phyloP scores from a whole-genome alignment of 192 early-diverging fungal species.

The Gaertneriomyces semiglobifer region DNA sequence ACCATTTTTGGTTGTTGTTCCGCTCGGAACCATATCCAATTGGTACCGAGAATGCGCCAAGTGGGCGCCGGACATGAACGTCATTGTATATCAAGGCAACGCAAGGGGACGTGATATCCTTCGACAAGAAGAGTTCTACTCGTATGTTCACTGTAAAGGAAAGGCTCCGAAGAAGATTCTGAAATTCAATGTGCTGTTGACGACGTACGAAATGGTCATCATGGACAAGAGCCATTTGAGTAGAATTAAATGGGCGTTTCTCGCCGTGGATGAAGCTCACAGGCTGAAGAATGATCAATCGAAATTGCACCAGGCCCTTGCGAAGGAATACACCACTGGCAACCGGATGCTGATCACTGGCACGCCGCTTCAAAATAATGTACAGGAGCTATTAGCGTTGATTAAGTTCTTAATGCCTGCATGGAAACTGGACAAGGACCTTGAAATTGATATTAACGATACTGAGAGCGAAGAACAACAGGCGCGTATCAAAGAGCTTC shows the following conservation, averaged over 20 bases:
- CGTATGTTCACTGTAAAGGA: constrained; percentile 22
- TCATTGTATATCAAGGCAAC: constrained; percentile 86
- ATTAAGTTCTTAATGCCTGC: constrained; percentile 93
- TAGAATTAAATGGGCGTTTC: constrained; percentile 83
- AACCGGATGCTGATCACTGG: constrained; percentile 96
- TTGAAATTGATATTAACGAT: constrained; percentile 72
- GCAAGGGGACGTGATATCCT: constrained; percentile 75
- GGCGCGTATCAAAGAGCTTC: constrained; percentile 80
- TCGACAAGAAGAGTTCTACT: constrained; percentile 92
- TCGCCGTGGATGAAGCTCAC: constrained; percentile 98
- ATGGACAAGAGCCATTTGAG: constrained; percentile 83
- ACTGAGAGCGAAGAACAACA: constrained; percentile 50
- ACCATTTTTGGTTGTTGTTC: constrained; percentile 94
- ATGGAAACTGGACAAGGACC: constrained; percentile 65
- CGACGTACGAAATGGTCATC: constrained; percentile 92
- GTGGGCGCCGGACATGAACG: constrained; percentile 95
- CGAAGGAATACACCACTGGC: constrained; percentile 74
- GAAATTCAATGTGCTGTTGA: constrained; percentile 91
- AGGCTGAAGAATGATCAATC: constrained; percentile 94
- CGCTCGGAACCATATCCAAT: constrained; percentile 87
- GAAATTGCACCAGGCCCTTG: constrained; percentile 86
- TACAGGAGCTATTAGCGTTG: constrained; percentile 88
- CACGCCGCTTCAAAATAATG: constrained; percentile 97
- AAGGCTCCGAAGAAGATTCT: constrained; percentile 40
- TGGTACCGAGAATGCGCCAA: constrained; percentile 95